These are phyloP conservation scores for Ogataea populi-albae DNA, from an alignment of 805 yeast species.

Conservation along the genomic window DNA sequence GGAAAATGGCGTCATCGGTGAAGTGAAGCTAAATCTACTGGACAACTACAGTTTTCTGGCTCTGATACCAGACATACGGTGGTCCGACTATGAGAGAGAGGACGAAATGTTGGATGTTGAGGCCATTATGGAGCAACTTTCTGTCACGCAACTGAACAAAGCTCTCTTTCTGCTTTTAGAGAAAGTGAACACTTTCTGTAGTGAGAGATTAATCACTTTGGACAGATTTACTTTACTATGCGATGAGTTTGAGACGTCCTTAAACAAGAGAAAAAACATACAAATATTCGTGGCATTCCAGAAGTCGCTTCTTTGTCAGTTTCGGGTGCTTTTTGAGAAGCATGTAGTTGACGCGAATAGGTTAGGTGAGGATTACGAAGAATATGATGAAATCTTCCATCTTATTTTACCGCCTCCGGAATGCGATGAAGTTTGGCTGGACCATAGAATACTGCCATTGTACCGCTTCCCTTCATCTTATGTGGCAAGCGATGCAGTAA, in stretches of 20 bases:
- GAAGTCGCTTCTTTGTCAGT: conserved; percentile 11
- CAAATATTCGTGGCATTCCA: conserved; percentile 18
- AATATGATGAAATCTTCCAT: conserved; percentile 15
- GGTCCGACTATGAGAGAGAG: conserved; percentile 28
- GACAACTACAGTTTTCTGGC: conserved; percentile 35
- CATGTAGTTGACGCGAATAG: conserved; percentile 1
- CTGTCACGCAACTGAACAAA: conserved; percentile 14
- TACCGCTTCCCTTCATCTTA: conserved; percentile 21
- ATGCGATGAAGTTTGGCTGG: conserved; percentile 20
- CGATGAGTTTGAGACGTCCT: conserved; percentile 19
- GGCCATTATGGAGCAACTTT: conserved; percentile 12
- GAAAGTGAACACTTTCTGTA: conserved; percentile 14
- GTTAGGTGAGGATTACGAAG: conserved; percentile 9
- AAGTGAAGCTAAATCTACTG: conserved; percentile 28
- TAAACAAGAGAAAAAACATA: conserved; percentile 18
- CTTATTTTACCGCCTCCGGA: conserved; percentile 16
- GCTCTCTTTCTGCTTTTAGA: conserved; percentile 13
- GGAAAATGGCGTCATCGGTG: conserved; percentile 14
- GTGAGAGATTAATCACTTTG: conserved; percentile 9
- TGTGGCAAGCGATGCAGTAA: too few species aligned
- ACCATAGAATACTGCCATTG: conserved; percentile 23
- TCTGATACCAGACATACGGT: conserved; percentile 25
- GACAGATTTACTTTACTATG: conserved; percentile 13
- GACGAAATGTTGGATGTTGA: conserved; percentile 15
- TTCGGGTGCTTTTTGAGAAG: conserved; percentile 6